Evolutionary conservation across 2,329 filamentous ascomycete species (phyloP).

Genomic region (Ilyonectria destructans): DNA sequence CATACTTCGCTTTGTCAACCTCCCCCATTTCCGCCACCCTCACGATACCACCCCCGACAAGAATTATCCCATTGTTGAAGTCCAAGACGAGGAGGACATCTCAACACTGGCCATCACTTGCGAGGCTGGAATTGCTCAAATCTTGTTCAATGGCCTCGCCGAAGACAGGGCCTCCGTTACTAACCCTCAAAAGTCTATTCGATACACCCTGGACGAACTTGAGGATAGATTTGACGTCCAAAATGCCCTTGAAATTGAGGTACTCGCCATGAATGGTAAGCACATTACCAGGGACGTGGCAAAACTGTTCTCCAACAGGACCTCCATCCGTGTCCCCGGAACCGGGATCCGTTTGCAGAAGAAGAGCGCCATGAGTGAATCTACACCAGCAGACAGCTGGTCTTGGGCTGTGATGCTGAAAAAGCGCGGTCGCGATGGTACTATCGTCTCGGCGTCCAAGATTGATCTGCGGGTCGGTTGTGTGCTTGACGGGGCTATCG

Average conservation of each 20-base stretch:
- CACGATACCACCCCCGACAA: constrained; percentile 63
- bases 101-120: not conserved
- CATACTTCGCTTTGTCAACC: constrained; percentile 76
- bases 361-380: constrained; percentile 49
- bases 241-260: constrained; percentile 51
- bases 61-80: constrained; percentile 30
- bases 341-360: constrained; percentile 58
- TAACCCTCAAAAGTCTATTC: not conserved
- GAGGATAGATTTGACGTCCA: constrained; percentile 11
- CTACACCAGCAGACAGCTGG: constrained; percentile 41
- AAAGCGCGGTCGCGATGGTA: constrained; percentile 49
- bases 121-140: constrained; percentile 20
- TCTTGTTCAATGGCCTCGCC: constrained; percentile 8
- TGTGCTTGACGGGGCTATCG: constrained; percentile 62
- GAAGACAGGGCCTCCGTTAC: not conserved
- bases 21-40: constrained; percentile 79
- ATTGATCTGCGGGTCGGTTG: constrained; percentile 64
- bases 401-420: constrained; percentile 55
- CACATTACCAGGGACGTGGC: constrained; percentile 54
- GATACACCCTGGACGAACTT: constrained; percentile 1
- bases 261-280: constrained; percentile 61
- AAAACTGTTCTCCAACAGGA: constrained; percentile 50
- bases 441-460: constrained; percentile 56
- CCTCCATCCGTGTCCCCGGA: constrained; percentile 58
- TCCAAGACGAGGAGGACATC: not conserved